Evolutionary conservation across 108 stramenopile species (phyloP), one percentile per base, ranked within the genome.

Genomic region (Schizochytrium sp.): DNA sequence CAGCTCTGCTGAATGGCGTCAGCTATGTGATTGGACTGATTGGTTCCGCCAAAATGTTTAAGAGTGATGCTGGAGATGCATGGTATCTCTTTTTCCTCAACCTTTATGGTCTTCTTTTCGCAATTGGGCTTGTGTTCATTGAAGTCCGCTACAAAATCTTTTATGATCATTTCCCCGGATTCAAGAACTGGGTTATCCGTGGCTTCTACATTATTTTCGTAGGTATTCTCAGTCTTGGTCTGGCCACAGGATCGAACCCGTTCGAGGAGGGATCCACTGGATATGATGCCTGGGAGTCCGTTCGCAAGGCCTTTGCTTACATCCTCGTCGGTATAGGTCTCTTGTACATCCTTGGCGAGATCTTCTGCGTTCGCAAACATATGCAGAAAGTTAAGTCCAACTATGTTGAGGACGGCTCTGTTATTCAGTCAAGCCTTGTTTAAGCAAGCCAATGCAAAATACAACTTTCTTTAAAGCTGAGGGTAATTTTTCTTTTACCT

Each of bases 351-450:
- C 5, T 83, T 2, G 76, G 76, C 76, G 76, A 83, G 76, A 3
- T 83, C 53, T 50, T 83, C 2, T 83, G 76, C 76, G 53, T 83
- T n/a, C 47, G 76, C 47, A 49, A 55, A 38, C 47, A 83, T 38
- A 49, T 83, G 76, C 76, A 83, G 2, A 49, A 83, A 2, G 53
- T 83, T 53, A 83, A 83, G 76, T 83, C 76, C 76, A 83, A 83
- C 3, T 55, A 83, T 53, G 76, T 83, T 2, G 76, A 83, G 53
- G 76, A 83, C 76, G 76, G 76, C 50, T 55, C 19, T n/a, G 17
- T 83, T 40, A 55, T 83, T 2, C 17, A 83, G 47, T 83, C 76
- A 2, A 83, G 76, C 53, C 76, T 83, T 12, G 76, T 83, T n/a
- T 83, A 83, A 83, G 53, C 41, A 41, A 41, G 13, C 28, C 28